Evolutionary conservation across 78 protist genomes (phyloP).

Genomic region (Dictyostelium intermedium): DNA sequence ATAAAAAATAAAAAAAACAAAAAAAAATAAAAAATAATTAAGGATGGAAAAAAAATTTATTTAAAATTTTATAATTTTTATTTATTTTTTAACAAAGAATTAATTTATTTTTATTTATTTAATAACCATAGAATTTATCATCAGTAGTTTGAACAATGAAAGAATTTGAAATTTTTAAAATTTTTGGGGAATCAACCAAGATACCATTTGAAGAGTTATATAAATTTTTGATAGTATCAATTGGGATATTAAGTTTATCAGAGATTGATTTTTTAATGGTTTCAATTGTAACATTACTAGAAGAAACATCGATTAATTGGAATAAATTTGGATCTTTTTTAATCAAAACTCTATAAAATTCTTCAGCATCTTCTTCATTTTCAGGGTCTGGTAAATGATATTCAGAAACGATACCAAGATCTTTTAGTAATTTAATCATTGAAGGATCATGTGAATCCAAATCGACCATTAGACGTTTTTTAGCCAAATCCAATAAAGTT

Average conservation of each 20-base stretch:
- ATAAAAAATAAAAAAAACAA: too few relatives aligned
- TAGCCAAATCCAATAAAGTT: constrained; percentile 14
- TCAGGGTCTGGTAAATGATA: not conserved
- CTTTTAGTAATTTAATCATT: not conserved
- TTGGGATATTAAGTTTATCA: not conserved
- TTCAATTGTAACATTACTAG: not conserved
- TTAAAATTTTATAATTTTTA: too few relatives aligned
- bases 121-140: constrained; percentile 21
- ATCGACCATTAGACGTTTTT: constrained; percentile 7
- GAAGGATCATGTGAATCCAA: constrained; percentile 18
- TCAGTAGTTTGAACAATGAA: not conserved
- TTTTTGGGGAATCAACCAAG: not conserved
- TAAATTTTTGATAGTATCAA: not conserved
- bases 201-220: not conserved
- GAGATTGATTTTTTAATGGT: not conserved
- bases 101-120: not conserved
- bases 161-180: not conserved
- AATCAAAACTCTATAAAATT: not conserved
- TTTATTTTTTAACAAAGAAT: too few relatives aligned
- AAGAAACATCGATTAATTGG: not conserved
- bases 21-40: too few relatives aligned
- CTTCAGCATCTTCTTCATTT: not conserved
- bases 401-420: constrained; percentile 15
- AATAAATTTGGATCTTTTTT: not conserved
- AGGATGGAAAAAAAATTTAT: too few relatives aligned